These are phyloP conservation scores for Trichoderma cornu-damae DNA, from an alignment of 2,329 filamentous ascomycete species.

Conservation along the genomic window DNA sequence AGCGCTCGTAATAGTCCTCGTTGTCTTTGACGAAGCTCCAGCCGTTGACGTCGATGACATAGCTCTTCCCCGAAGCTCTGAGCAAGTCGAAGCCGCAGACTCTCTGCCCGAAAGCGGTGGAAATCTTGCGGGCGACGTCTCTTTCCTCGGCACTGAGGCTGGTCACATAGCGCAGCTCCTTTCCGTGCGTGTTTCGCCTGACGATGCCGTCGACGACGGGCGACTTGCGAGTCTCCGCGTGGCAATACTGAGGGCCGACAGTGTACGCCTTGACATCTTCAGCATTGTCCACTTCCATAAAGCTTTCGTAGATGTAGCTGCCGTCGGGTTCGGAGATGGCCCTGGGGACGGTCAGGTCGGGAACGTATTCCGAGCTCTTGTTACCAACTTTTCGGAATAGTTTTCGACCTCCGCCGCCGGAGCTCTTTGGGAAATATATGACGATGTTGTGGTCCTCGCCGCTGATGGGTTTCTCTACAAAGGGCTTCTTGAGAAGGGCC, in stretches of 20 bases:
- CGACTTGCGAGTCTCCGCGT: slow-evolving; percentile 94
- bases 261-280: slow-evolving; percentile 99
- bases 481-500: slow-evolving; percentile 75
- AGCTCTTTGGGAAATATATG: slow-evolving; percentile 87
- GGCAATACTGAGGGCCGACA: slow-evolving; percentile 86
- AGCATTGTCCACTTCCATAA: slow-evolving; percentile 91
- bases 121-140: slow-evolving; percentile 82
- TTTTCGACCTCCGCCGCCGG: slow-evolving; percentile 82
- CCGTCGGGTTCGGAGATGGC: slow-evolving; percentile 73
- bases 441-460: slow-evolving; percentile 98
- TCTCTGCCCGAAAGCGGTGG: slow-evolving; percentile 84
- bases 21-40: slow-evolving; percentile 99
- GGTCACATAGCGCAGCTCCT: slow-evolving; percentile 94
- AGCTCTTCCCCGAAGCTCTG: slow-evolving; percentile 82
- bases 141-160: slow-evolving; percentile 74
- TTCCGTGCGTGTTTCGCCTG: slow-evolving; percentile 91
- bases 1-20: slow-evolving; percentile 95
- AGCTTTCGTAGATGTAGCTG: slow-evolving; percentile 96
- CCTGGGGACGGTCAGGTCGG: slow-evolving; percentile 68
- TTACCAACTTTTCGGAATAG: slow-evolving; percentile 97
- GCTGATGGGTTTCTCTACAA: slow-evolving; percentile 97
- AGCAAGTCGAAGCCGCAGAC: slow-evolving; percentile 96
- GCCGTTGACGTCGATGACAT: slow-evolving; percentile 97
- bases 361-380: slow-evolving; percentile 94
- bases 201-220: slow-evolving; percentile 96